Percentiles rank a stretch among this genome's conserved stretches.
Evolutionary conservation across 805 yeast genomes (phyloP).

Genomic region (Ogataea nitratoaversa): DNA sequence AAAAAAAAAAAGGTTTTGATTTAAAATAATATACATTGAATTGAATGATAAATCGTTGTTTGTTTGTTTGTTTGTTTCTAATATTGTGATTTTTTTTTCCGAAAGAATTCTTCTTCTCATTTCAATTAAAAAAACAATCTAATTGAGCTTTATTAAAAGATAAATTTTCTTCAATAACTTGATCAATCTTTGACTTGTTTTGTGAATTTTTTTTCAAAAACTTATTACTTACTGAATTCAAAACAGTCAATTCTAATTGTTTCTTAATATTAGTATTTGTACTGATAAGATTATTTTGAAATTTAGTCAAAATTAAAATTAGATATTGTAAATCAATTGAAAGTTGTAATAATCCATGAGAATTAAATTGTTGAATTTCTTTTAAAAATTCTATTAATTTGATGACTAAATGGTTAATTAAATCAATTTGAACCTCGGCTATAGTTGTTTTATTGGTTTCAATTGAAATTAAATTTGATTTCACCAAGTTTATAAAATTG

Average conservation of each 20-base stretch:
- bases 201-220: conserved; percentile 17
- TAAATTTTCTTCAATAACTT: conserved; percentile 17
- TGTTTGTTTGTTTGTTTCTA: no score
- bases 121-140: conserved; percentile 21
- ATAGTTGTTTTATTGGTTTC: conserved; percentile 18
- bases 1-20: no score
- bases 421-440: conserved; percentile 19
- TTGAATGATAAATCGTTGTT: no score
- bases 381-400: conserved; percentile 20
- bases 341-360: conserved; percentile 22
- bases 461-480: conserved; percentile 21
- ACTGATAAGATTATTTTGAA: neutral
- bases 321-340: conserved; percentile 23
- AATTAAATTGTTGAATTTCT: conserved; percentile 21
- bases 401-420: conserved; percentile 20
- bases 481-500: conserved; percentile 22
- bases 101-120: neutral
- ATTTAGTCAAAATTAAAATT: conserved; percentile 11
- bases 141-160: conserved; percentile 23
- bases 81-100: no score
- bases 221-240: conserved; percentile 17
- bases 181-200: conserved; percentile 13
- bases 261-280: conserved; percentile 2
- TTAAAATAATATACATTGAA: no score
- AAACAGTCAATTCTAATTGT: conserved; percentile 15